Evolutionary conservation across 495 filamentous ascomycete genomes (phyloP), one percentile per base, ranked within the genome.

Genomic region (Xylaria castorea): DNA sequence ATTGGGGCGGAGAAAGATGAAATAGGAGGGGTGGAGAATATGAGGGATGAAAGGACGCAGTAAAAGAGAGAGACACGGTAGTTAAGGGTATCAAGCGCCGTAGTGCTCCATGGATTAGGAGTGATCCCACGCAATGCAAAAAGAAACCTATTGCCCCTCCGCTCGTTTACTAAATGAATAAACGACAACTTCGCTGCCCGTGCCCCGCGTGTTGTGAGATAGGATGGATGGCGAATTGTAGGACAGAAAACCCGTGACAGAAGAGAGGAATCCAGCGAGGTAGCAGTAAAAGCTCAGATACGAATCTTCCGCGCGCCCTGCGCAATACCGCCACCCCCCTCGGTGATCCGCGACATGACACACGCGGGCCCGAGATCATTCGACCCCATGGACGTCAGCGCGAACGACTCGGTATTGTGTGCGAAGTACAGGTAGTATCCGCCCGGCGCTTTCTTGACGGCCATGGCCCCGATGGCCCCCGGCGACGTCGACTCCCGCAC

Each of bases 401-500:
- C 94, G 77, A 98, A 97, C 0, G 93, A 96, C 75, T 97, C 94
- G 3, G 94, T 97, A 78, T 97, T 98, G 81, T 98, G 94, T 1
- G 90, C 94, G 79, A 95, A 98, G 80, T 93, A 94, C 22, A 98
- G 83, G 73, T 88, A 92, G 40, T 92, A 86, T 2, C 93, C 93
- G 34, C 87, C 83, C 4, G 82, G 79, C 1, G 89, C 90, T 81
- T 92, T 94, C 82, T 97, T 97, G 64, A 95, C 91, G 8, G 89
- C 87, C 85, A 98, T 87, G 63, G 97, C 87, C 22, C 94, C 94
- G 75, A 98, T 92, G 22, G 93, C 93, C 6, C 91, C 94, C 16
- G 87, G 81, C 6, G 92, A 92, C 65, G 89, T 85, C 75, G 92
- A 95, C 72, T 88, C 80, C 65, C 81, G 83, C 27, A 97, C 93